Percentiles rank a stretch among this genome's conserved stretches.
phyloP scores from a whole-genome alignment of 2,329 filamentous ascomycete species.

The Xylariaceae sp. region DNA sequence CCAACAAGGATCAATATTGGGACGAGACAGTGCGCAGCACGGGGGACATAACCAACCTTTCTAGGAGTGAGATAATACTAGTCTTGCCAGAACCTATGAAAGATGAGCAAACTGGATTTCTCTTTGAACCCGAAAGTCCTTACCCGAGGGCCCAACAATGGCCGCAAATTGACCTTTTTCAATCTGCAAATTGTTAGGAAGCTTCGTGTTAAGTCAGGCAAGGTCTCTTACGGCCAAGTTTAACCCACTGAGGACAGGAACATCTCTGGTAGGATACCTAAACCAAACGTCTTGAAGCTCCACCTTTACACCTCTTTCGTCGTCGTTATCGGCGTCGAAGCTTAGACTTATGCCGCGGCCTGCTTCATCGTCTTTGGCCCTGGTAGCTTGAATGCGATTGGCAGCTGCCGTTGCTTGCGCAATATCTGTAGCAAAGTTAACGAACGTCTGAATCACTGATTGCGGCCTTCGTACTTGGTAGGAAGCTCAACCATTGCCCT shows the following conservation, averaged over 20 bases:
- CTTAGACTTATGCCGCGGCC: slow-evolving; percentile 23
- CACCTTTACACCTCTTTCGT: slow-evolving; percentile 48
- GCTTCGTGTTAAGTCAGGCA: neutral
- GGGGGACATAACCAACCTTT: slow-evolving; percentile 34
- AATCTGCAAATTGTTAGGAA: slow-evolving; percentile 33
- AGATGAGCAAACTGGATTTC: slow-evolving; percentile 8
- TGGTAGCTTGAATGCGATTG: slow-evolving; percentile 51
- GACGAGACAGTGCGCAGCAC: neutral
- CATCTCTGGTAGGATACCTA: slow-evolving; percentile 55
- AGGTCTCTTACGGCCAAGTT: slow-evolving; percentile 43
- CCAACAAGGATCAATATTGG: slow-evolving; percentile 6
- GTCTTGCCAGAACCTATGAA: slow-evolving; percentile 58
- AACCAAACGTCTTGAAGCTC: slow-evolving; percentile 55
- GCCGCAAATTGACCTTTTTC: slow-evolving; percentile 66
- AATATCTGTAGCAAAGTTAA: slow-evolving; percentile 34
- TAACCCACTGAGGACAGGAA: slow-evolving; percentile 54
- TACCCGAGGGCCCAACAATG: slow-evolving; percentile 63
- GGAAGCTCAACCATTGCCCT: slow-evolving; percentile 64
- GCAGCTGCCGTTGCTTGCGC: slow-evolving; percentile 55
- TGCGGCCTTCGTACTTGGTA: slow-evolving; percentile 39
- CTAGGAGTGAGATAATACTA: slow-evolving; percentile 62
- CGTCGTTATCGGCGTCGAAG: slow-evolving; percentile 31
- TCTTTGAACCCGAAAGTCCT: neutral
- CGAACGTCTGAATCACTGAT: neutral
- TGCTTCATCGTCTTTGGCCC: slow-evolving; percentile 34